A percentile compares a stretch with the other conserved stretches of the same genome.
These are phyloP conservation scores for Scheffersomyces ergatensis DNA, from an alignment of 805 yeast species.

Conservation along the genomic window DNA sequence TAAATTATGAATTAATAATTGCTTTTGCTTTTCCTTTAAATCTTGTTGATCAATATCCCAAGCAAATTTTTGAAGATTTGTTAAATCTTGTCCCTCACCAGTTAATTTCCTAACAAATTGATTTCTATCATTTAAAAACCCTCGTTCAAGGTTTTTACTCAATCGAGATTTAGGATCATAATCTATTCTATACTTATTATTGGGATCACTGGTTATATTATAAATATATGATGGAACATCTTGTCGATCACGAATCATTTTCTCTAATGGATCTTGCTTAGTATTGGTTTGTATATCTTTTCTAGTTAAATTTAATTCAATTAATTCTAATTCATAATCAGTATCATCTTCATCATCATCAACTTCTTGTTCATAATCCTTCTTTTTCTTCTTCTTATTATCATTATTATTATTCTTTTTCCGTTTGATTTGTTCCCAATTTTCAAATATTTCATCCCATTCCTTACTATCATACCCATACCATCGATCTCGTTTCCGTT, in stretches of 20 bases:
- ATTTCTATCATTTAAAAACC: slow-evolving; percentile 35
- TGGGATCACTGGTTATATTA: slow-evolving; percentile 31
- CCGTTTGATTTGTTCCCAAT: slow-evolving; percentile 41
- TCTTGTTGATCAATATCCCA: slow-evolving; percentile 25
- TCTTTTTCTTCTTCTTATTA: slow-evolving; percentile 4
- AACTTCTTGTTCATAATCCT: slow-evolving; percentile 1
- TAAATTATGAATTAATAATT: slow-evolving; percentile 6
- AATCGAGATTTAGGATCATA: slow-evolving; percentile 56
- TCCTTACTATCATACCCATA: slow-evolving; percentile 69
- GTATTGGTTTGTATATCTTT: slow-evolving; percentile 20
- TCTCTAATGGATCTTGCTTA: slow-evolving; percentile 34
- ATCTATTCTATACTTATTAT: slow-evolving; percentile 25
- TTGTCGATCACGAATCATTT: slow-evolving; percentile 60
- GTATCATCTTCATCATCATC: slow-evolving; percentile 27
- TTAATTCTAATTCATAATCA: slow-evolving; percentile 38
- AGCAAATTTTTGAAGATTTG: slow-evolving; percentile 30
- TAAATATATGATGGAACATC: slow-evolving; percentile 70
- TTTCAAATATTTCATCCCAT: slow-evolving; percentile 49
- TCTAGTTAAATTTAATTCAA: slow-evolving; percentile 30
- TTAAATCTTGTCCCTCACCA: slow-evolving; percentile 18
- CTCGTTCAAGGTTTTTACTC: slow-evolving; percentile 22
- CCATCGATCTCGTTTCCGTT: slow-evolving; percentile 78
- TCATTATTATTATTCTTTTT: no score
- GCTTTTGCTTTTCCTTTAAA: slow-evolving; percentile 8
- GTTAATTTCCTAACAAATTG: slow-evolving; percentile 50